Conservation (phyloP, 805 yeast genomes). For the Kodamaea leandrae region DNA sequence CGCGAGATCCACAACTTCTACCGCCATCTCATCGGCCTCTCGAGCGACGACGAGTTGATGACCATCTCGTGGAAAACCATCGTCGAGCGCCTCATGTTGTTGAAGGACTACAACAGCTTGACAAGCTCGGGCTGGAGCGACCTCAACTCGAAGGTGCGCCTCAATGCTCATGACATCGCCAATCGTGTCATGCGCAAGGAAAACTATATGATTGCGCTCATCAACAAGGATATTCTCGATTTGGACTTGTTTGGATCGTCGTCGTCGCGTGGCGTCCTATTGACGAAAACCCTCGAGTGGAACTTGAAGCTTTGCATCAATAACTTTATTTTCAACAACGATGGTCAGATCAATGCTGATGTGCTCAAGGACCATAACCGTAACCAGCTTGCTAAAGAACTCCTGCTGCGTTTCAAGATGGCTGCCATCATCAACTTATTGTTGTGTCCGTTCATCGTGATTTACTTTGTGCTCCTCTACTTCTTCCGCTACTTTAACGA, state of each 20-base stretch:
- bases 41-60: conserved; percentile 75
- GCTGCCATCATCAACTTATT: conserved; percentile 85
- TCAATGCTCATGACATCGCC: conserved; percentile 93
- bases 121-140: conserved; percentile 39
- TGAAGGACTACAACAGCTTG: conserved; percentile 78
- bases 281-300: conserved; percentile 94
- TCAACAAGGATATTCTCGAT: conserved; percentile 73
- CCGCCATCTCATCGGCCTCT: conserved; percentile 62
- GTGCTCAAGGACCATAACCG: conserved; percentile 73
- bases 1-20: conserved; percentile 77
- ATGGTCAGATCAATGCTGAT: conserved; percentile 74
- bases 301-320: conserved; percentile 83
- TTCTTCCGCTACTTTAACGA: conserved; percentile 92
- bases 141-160: conserved; percentile 64
- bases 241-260: conserved; percentile 34
- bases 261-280: conserved; percentile 23
- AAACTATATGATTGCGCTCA: conserved; percentile 86
- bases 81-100: conserved; percentile 66
- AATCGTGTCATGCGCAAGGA: conserved; percentile 95
- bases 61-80: conserved; percentile 92
- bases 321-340: conserved; percentile 78
- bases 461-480: conserved; percentile 77
- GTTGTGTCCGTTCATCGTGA: conserved; percentile 80
- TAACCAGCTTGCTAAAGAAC: conserved; percentile 61
- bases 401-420: conserved; percentile 75